Conservation (phyloP, 305 asterid genomes). For the Solanum chacoense region DNA sequence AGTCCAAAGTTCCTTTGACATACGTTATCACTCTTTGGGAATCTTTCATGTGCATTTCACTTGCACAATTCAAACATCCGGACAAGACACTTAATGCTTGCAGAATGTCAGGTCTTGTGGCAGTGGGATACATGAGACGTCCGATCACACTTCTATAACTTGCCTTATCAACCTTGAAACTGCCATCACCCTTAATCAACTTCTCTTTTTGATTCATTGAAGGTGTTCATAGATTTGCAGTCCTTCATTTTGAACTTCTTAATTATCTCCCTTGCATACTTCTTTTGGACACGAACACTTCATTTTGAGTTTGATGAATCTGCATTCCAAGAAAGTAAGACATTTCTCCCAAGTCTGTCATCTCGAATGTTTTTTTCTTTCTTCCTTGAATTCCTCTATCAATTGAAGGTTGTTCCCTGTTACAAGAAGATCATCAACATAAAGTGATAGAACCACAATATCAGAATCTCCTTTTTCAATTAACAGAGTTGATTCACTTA, state of each 20-base stretch:
- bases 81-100: background rate
- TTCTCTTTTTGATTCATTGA: background rate
- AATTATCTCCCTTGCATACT: background rate
- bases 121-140: background rate
- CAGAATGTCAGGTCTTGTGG: background rate
- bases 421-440: background rate
- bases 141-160: background rate
- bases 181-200: background rate
- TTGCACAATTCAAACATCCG: background rate
- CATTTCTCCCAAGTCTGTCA: background rate
- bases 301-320: background rate
- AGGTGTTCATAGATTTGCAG: background rate
- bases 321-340: background rate
- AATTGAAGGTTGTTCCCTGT: background rate
- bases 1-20: background rate
- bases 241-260: background rate
- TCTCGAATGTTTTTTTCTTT: background rate
- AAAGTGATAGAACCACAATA: background rate
- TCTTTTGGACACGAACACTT: background rate
- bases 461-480: background rate
- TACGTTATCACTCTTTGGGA: background rate
- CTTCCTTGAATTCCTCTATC: background rate
- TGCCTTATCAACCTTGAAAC: background rate
- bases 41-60: background rate
- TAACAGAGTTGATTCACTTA: background rate